These are phyloP conservation scores for Penicillium coprophilum DNA, from an alignment of 495 filamentous ascomycete species.

Conservation along the genomic window DNA sequence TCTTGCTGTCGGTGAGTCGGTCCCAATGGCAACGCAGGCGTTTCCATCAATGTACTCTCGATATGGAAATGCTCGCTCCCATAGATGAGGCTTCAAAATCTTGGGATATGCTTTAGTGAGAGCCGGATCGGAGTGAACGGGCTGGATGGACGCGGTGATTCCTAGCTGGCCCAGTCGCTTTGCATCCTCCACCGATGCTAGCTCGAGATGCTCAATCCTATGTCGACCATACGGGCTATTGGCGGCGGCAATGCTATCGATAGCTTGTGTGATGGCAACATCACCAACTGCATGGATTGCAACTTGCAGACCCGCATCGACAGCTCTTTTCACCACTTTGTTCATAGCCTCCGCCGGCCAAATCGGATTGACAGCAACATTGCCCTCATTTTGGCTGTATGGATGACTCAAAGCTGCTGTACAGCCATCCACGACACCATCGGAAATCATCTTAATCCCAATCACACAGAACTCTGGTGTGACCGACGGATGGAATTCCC, in stretches of 20 bases:
- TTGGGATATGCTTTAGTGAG: constrained; percentile 57
- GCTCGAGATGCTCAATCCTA: constrained; percentile 61
- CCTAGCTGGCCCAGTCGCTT: constrained; percentile 50
- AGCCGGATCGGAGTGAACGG: constrained; percentile 62
- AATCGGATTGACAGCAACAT: constrained; percentile 45
- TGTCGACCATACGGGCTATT: constrained; percentile 43
- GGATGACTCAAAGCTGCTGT: constrained; percentile 58
- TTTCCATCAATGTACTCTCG: constrained; percentile 55
- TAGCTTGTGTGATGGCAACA: constrained; percentile 46
- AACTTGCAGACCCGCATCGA: constrained; percentile 50
- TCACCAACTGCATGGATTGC: constrained; percentile 61
- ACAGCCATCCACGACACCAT: constrained; percentile 61
- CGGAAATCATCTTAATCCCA: constrained; percentile 62
- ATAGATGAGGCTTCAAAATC: constrained; percentile 52
- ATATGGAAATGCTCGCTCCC: constrained; percentile 58
- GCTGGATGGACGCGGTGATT: constrained; percentile 61
- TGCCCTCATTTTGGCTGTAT: constrained; percentile 39
- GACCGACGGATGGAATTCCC: constrained; percentile 42
- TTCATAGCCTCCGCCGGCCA: constrained; percentile 50
- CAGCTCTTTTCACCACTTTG: constrained; percentile 49
- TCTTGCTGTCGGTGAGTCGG: constrained; percentile 58
- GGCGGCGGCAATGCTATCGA: constrained; percentile 35
- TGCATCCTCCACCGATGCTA: constrained; percentile 53
- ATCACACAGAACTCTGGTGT: constrained; percentile 53
- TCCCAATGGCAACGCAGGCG: constrained; percentile 54